These are phyloP conservation scores for Calocybe gangraenosa DNA, from an alignment of 768 basidiomycete species.

Conservation along the genomic window DNA sequence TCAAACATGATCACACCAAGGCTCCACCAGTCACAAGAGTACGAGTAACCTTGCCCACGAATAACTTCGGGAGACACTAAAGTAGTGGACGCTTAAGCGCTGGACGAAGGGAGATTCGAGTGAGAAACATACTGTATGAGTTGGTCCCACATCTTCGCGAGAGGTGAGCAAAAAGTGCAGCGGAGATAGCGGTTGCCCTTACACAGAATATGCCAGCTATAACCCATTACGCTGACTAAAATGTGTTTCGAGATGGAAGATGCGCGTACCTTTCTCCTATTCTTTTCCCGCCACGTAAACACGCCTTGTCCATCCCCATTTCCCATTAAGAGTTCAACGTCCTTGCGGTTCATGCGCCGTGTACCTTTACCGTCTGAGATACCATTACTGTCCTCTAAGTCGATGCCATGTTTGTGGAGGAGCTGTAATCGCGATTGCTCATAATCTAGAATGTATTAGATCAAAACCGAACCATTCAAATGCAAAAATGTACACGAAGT, in stretches of 20 bases:
- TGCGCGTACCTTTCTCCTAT: slow-evolving; percentile 73
- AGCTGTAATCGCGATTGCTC: slow-evolving; percentile 89
- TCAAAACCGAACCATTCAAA: slow-evolving; percentile 1
- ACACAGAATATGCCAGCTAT: slow-evolving; percentile 88
- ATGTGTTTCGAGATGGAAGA: slow-evolving; percentile 18
- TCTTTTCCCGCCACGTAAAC: slow-evolving; percentile 95
- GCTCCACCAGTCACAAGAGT: slow-evolving; percentile 98
- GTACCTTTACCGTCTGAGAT: slow-evolving; percentile 67
- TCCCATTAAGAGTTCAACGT: slow-evolving; percentile 82
- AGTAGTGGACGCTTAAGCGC: slow-evolving; percentile 4
- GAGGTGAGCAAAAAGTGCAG: slow-evolving; percentile 16
- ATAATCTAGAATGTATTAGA: slow-evolving; percentile 58
- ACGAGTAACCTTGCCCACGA: slow-evolving; percentile 87
- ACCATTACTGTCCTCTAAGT: slow-evolving; percentile 77
- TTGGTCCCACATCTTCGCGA: slow-evolving; percentile 73
- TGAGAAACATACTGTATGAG: slow-evolving; percentile 79
- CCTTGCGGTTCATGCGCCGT: slow-evolving; percentile 74
- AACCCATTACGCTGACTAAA: slow-evolving; percentile 8
- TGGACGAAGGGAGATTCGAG: slow-evolving; percentile 9
- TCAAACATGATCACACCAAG: slow-evolving; percentile 97
- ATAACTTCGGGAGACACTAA: slow-evolving; percentile 90
- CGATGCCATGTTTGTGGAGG: slow-evolving; percentile 90
- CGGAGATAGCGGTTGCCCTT: slow-evolving; percentile 28
- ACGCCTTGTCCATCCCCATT: slow-evolving; percentile 78
- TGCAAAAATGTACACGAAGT: slow-evolving; percentile 61